A percentile compares a stretch with the other conserved stretches of the same genome.
Conservation (phyloP, 768 basidiomycete species). For the Lactifluus piperatus region DNA sequence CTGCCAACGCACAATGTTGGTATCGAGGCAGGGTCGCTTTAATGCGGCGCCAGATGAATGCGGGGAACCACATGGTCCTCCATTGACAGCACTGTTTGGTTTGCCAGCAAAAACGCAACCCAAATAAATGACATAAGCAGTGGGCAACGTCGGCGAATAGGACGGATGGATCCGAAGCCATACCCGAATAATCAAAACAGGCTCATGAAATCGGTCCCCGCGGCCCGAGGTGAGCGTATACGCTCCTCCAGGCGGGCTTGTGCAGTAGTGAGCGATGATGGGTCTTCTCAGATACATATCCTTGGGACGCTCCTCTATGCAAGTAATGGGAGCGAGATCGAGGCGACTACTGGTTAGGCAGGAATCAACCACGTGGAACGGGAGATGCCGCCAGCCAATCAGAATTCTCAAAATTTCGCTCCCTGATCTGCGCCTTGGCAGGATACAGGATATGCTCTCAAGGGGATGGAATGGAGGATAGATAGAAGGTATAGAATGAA, state of each 20-base stretch:
- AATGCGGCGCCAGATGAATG: neutral
- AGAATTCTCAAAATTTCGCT: neutral
- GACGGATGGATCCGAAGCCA: neutral
- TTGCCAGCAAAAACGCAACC: neutral
- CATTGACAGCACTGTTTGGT: neutral
- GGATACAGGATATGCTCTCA: neutral
- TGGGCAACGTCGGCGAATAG: neutral
- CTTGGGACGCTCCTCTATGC: neutral
- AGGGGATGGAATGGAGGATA: neutral
- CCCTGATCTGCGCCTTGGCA: neutral
- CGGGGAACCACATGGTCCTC: neutral
- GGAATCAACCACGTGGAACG: neutral
- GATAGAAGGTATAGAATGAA: neutral
- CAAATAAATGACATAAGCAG: slow-evolving; percentile 6
- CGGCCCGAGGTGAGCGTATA: slow-evolving; percentile 2
- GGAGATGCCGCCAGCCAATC: neutral
- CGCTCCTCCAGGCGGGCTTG: neutral
- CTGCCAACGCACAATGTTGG: neutral
- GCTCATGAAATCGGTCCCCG: neutral
- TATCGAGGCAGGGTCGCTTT: neutral
- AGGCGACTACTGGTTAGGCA: neutral
- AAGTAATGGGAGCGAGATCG: neutral
- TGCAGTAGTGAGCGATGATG: too few relatives aligned
- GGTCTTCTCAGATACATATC: neutral
- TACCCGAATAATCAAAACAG: slow-evolving; percentile 2